phyloP scores from a whole-genome alignment of 441 rosid species.

The Aleurites moluccanus region DNA sequence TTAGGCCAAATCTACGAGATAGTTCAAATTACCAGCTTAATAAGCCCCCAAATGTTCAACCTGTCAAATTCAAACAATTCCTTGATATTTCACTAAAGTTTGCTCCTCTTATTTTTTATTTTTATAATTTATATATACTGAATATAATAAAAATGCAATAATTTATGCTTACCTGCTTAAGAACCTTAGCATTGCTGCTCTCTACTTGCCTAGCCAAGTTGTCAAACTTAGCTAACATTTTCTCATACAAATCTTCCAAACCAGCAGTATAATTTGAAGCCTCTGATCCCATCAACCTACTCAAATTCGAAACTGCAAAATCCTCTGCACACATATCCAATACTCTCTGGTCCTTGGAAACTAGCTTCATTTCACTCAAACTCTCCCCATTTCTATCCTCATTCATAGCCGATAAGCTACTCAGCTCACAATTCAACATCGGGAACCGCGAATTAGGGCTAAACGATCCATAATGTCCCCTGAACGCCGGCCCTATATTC shows the following conservation, averaged over 20 bases:
- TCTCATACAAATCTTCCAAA: slow-evolving; percentile 77
- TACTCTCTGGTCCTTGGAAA: slow-evolving; percentile 47
- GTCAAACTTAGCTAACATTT: slow-evolving; percentile 61
- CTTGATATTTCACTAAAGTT: background rate
- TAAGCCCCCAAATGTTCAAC: background rate
- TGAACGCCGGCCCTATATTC: slow-evolving; percentile 84
- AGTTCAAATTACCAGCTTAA: slow-evolving; percentile 8
- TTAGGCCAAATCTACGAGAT: background rate
- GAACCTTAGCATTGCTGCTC: slow-evolving; percentile 56
- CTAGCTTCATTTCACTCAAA: slow-evolving; percentile 40
- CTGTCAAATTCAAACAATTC: background rate
- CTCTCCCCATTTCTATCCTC: slow-evolving; percentile 51
- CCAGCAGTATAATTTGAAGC: slow-evolving; percentile 51
- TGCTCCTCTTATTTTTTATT: too few species aligned
- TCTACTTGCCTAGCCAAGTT: slow-evolving; percentile 70
- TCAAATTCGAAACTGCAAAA: slow-evolving; percentile 48
- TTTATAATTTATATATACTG: background rate
- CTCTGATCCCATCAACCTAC: slow-evolving; percentile 62
- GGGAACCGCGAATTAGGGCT: slow-evolving; percentile 69
- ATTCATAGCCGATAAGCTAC: slow-evolving; percentile 53
- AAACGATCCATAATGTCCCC: slow-evolving; percentile 78
- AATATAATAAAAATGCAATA: background rate
- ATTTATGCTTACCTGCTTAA: slow-evolving; percentile 48
- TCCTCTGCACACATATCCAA: slow-evolving; percentile 55
- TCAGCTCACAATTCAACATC: slow-evolving; percentile 48